Evolutionary conservation across 257 asterid genomes (phyloP).

Genomic region (Solanum tacnaense): DNA sequence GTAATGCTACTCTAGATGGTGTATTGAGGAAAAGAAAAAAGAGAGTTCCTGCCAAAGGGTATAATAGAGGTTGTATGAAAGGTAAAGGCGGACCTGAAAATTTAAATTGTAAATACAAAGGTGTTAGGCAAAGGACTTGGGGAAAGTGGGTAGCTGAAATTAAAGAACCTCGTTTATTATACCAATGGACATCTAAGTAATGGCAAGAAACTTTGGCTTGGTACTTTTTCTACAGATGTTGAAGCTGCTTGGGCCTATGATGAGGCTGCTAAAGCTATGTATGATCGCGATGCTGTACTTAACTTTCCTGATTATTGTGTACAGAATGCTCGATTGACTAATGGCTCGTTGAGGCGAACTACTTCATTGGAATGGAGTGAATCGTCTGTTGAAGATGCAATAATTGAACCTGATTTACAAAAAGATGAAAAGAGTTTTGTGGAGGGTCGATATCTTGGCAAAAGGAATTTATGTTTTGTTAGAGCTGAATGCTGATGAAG

Average conservation of each 20-base stretch:
- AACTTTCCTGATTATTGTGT: constrained; percentile 10
- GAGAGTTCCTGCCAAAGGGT: constrained; percentile 1
- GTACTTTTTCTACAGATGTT: constrained; percentile 8
- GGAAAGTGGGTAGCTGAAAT: constrained; percentile 31
- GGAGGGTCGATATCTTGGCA: background rate
- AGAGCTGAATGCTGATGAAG: background rate
- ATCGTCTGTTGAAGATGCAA: background rate
- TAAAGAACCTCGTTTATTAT: constrained; percentile 2
- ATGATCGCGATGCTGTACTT: constrained; percentile 8
- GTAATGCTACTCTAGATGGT: background rate
- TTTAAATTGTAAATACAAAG: constrained; percentile 1
- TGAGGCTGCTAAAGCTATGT: constrained; percentile 11
- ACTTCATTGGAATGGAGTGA: background rate
- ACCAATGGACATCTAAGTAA: background rate
- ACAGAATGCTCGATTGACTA: background rate
- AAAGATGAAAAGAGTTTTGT: background rate
- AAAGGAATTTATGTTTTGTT: background rate
- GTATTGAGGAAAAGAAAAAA: background rate
- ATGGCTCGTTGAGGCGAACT: background rate
- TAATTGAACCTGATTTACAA: background rate
- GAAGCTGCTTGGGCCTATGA: constrained; percentile 24
- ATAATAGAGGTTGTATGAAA: constrained; percentile 10
- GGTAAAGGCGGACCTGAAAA: constrained; percentile 29
- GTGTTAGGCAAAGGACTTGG: constrained; percentile 28
- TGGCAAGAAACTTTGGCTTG: constrained; percentile 18